Base-by-base conservation (phyloP, 1,139 yeast species). In the Nadsonia commutata region DNA sequence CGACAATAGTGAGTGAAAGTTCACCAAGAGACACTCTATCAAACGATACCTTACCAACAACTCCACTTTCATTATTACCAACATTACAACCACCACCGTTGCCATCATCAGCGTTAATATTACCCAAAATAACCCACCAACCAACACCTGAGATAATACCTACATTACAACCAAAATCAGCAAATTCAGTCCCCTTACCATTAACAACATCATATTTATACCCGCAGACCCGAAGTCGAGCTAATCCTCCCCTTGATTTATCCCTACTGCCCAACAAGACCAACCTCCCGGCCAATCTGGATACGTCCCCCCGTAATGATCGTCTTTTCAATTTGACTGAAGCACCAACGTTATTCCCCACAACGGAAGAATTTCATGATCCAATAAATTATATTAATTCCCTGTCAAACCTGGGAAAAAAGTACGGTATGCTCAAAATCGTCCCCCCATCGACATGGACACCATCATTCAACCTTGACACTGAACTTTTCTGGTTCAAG, bases 401-500 rank as follows among this genome's bases (percentile, higher is more conserved):
- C 37, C 52, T 63, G 8, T 52, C 60, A 9, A 45, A 51, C 13
- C 51, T 51, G 36, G 86, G 83, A 1, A 57, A 59, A 41, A 55
- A 65, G 40, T 71, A 66, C 55, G 95, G 95, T 1, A 88, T 88
- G 13, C 70, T 82, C 17, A 83, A 82, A 56, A 63, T 85, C n/a
- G 62, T 68, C 21, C 73, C 81, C 0, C 80, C 81, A 0, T 46
- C 49, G 20, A 44, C 55, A 13, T 67, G 70, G 67, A 52, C 52
- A 22, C 62, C 61, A 8, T 60, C 58, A 39, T 69, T 62, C 52
- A 58, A 66, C 11, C 56, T 74, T 16, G 71, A 76, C 50, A 60
- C 75, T 3, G 79, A 76, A 48, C 63, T 68, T 45, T 63, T 65
- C 45, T 55, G 58, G 72, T 78, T 82, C 54, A 70, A 70, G 46